Percentiles rank a stretch among this genome's conserved stretches.
Conservation (phyloP, 2,329 filamentous ascomycete genomes). For the Pseudocercospora vitis region DNA sequence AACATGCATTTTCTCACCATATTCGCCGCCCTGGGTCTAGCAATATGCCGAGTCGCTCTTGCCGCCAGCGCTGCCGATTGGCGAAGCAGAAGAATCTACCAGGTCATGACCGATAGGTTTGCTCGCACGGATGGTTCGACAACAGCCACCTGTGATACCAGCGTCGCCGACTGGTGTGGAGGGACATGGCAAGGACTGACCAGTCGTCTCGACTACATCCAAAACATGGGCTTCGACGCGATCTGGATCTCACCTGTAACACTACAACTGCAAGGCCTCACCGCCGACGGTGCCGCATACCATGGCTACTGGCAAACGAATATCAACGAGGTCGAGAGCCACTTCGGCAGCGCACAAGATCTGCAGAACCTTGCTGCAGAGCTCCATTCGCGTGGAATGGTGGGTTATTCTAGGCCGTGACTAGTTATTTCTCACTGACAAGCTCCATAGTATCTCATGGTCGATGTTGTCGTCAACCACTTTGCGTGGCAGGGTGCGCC, state of each 20-base stretch:
- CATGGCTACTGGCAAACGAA: slow-evolving; percentile 59
- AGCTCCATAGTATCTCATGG: slow-evolving; percentile 38
- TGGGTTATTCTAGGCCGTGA: slow-evolving; percentile 18
- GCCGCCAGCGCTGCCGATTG: slow-evolving; percentile 38
- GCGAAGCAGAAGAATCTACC: slow-evolving; percentile 44
- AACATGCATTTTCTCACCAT: slow-evolving; percentile 21
- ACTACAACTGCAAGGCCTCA: slow-evolving; percentile 42
- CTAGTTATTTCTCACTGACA: slow-evolving; percentile 11
- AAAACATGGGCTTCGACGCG: slow-evolving; percentile 45
- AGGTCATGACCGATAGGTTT: slow-evolving; percentile 46
- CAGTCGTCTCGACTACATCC: slow-evolving; percentile 63
- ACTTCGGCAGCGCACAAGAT: slow-evolving; percentile 41
- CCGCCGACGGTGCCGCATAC: slow-evolving; percentile 47
- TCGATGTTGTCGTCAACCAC: slow-evolving; percentile 42
- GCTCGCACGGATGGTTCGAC: slow-evolving; percentile 44
- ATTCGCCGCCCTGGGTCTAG: slow-evolving; percentile 26
- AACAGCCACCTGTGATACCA: slow-evolving; percentile 41
- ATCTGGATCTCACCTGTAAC: slow-evolving; percentile 59
- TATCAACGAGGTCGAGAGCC: slow-evolving; percentile 44
- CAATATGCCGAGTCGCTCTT: slow-evolving; percentile 21
- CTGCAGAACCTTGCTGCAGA: slow-evolving; percentile 39
- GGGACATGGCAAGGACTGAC: slow-evolving; percentile 61
- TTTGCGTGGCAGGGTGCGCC: slow-evolving; percentile 38
- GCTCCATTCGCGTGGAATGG: slow-evolving; percentile 41
- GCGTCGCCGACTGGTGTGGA: slow-evolving; percentile 55